Evolutionary conservation across 1,284 basidiomycete genomes (phyloP).

Genomic region (Meira miltonrushii): DNA sequence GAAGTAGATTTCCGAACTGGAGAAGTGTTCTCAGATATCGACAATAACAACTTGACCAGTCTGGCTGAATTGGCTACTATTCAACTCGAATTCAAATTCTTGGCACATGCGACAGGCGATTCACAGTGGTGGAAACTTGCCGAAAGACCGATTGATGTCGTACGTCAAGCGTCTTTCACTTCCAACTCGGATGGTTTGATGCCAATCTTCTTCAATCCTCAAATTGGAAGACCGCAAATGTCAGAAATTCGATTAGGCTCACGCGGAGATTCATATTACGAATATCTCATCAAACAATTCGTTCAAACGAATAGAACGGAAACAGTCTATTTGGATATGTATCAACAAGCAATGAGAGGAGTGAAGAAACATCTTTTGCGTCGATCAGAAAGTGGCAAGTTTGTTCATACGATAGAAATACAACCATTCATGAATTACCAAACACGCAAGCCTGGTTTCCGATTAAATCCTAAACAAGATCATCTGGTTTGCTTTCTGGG

Average conservation of each 20-base stretch:
- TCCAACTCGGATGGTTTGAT: slow-evolving; percentile 64
- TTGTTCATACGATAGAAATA: slow-evolving; percentile 79
- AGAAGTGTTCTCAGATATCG: slow-evolving; percentile 63
- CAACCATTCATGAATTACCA: slow-evolving; percentile 37
- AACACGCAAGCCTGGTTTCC: slow-evolving; percentile 16
- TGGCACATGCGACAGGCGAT: slow-evolving; percentile 73
- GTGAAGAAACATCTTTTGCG: slow-evolving; percentile 71
- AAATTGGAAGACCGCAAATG: slow-evolving; percentile 65
- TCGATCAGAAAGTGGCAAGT: slow-evolving; percentile 47
- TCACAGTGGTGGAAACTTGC: slow-evolving; percentile 73
- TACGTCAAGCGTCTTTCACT: slow-evolving; percentile 18
- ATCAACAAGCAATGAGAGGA: slow-evolving; percentile 73
- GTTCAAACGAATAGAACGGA: slow-evolving; percentile 59
- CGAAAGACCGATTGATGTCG: slow-evolving; percentile 57
- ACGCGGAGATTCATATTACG: slow-evolving; percentile 89
- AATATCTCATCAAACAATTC: slow-evolving; percentile 66
- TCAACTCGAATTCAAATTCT: slow-evolving; percentile 68
- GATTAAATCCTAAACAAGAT: slow-evolving; percentile 77
- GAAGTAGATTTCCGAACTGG: slow-evolving; percentile 69
- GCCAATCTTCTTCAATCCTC: slow-evolving; percentile 69
- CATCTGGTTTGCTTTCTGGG: slow-evolving; percentile 93
- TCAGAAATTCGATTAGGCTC: slow-evolving; percentile 83
- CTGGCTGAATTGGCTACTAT: slow-evolving; percentile 60
- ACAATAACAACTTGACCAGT: slow-evolving; percentile 66
- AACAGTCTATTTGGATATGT: slow-evolving; percentile 77